Conservation (phyloP, 1,139 yeast species). For the Saccharomyces hybrid region DNA sequence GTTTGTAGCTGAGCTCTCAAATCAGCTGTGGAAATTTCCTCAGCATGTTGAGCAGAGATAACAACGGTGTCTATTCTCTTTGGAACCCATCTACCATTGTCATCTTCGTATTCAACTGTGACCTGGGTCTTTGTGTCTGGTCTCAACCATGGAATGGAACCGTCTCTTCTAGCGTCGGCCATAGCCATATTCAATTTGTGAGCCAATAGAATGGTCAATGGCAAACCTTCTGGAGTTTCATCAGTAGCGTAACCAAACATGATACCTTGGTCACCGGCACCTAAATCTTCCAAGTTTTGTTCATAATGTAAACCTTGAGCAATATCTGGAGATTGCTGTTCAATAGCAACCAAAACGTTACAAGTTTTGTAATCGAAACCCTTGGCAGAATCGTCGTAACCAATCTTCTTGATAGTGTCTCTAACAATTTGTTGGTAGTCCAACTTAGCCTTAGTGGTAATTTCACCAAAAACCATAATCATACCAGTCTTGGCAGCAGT, state of each 20-base stretch:
- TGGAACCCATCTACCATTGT: conserved; percentile 92
- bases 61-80: conserved; percentile 95
- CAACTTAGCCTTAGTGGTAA: conserved; percentile 89
- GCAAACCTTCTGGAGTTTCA: conserved; percentile 95
- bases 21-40: conserved; percentile 86
- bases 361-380: conserved; percentile 99
- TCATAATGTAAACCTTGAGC: conserved; percentile 99
- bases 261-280: conserved; percentile 99
- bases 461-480: conserved; percentile 99
- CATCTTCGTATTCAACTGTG: conserved; percentile 90
- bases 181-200: conserved; percentile 95
- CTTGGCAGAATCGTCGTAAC: conserved; percentile 91
- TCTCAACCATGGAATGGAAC: conserved; percentile 91
- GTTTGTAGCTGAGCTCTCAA: conserved; percentile 68
- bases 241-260: conserved; percentile 99
- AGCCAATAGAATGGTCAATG: conserved; percentile 86
- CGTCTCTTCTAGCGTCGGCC: conserved; percentile 96
- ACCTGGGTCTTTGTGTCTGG: conserved; percentile 99
- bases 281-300: conserved; percentile 92
- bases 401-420: conserved; percentile 97
- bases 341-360: conserved; percentile 97
- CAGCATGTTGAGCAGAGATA: conserved; percentile 96
- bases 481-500: conserved; percentile 98
- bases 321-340: conserved; percentile 98
- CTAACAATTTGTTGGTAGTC: conserved; percentile 97